Conservation (phyloP, 1,139 yeast genomes). For the Blastobotrys buckinghamii region DNA sequence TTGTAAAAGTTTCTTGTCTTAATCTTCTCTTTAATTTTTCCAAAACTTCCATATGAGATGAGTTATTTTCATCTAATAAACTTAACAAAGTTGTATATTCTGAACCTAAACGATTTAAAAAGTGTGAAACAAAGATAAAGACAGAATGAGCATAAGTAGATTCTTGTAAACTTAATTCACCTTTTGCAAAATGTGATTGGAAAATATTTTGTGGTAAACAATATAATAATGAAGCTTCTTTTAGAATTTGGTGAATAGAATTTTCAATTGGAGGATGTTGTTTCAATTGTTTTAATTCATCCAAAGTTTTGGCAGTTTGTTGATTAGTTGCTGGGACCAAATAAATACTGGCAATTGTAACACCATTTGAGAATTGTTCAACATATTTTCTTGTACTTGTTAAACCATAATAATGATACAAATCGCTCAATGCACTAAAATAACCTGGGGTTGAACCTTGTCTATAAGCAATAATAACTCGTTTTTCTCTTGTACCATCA, state of each 20-base stretch:
- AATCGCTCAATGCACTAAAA: slow-evolving; percentile 79
- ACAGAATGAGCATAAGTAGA: slow-evolving; percentile 93
- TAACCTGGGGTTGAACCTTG: slow-evolving; percentile 82
- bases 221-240: slow-evolving; percentile 88
- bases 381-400: slow-evolving; percentile 85
- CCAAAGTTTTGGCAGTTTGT: slow-evolving; percentile 34
- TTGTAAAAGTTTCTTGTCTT: slow-evolving; percentile 90
- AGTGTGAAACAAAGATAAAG: slow-evolving; percentile 87
- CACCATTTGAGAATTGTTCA: slow-evolving; percentile 88
- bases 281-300: slow-evolving; percentile 30
- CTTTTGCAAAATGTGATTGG: slow-evolving; percentile 64
- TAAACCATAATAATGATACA: slow-evolving; percentile 85
- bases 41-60: slow-evolving; percentile 65
- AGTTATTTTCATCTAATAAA: slow-evolving; percentile 55
- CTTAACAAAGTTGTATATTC: slow-evolving; percentile 70
- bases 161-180: slow-evolving; percentile 87
- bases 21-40: slow-evolving; percentile 80
- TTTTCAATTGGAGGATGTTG: slow-evolving; percentile 51
- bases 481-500: slow-evolving; percentile 70
- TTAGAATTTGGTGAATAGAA: slow-evolving; percentile 83
- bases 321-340: slow-evolving; percentile 49
- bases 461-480: slow-evolving; percentile 84
- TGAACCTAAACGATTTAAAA: slow-evolving; percentile 87
- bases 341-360: slow-evolving; percentile 81
- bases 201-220: slow-evolving; percentile 87